Evolutionary conservation across 371 early-diverging fungal species (phyloP), one percentile per base, ranked within the genome.

Genomic region (Mortierella sp.): DNA sequence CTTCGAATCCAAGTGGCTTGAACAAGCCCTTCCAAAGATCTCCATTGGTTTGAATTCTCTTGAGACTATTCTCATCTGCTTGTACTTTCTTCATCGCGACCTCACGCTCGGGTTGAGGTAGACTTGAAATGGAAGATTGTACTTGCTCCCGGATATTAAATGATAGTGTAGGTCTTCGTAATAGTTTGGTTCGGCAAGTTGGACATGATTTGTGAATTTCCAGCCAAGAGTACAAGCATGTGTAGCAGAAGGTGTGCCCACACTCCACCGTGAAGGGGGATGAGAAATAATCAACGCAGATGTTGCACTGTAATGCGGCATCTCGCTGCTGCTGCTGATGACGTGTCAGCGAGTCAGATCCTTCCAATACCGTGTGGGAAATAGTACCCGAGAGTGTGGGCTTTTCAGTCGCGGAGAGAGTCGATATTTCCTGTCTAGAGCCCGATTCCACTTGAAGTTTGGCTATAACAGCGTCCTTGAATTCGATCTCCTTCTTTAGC

Each of bases 161-260:
- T 1, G 83, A 83, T 12, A 83, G 51, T 0, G 83, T 70, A 2
- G 83, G 83, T 8, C 74, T 54, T 5, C 77, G 66, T 42, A 77
- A 49, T 15, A 83, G 57, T 47, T 83, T 77, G 7, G 70, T 82
- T 37, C 83, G 68, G 32, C 83, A 83, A 9, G 83, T 73, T 19
- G 83, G 83, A 31, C 83, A 83, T 1, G 76, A 72, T 28, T 78
- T 78, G 64, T 72, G 76, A 12, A 76, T 70, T 56, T 63, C 29
- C 15, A 83, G 49, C 83, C 83, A 83, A 7, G 71, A 66, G 22
- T 68, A 65, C 9, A 83, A 47, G 32, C 83, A 83, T 17, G 66
- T 61, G 42, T 82, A 82, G 47, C 83, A 83, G 51, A 83, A 83
- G 0, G 83, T 77, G 61, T 83, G 83, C 0, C 83, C 83, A 55